A percentile compares a stretch with the other conserved stretches of the same genome.
phyloP scores from a whole-genome alignment of 2,329 filamentous ascomycete species.

The Cordyceps pruinosa region DNA sequence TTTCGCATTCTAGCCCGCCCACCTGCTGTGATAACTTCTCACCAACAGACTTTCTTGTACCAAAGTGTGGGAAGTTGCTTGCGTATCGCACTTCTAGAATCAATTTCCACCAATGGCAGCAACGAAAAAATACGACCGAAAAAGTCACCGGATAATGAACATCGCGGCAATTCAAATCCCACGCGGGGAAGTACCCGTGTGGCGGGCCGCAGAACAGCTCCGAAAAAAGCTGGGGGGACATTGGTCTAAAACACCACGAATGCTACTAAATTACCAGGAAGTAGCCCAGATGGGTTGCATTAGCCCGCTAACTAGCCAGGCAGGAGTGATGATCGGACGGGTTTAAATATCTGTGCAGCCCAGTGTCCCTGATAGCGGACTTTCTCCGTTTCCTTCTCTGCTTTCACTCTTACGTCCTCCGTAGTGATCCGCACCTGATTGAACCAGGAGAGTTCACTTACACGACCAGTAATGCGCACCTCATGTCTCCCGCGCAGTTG shows the following conservation, averaged over 20 bases:
- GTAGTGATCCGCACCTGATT: not conserved
- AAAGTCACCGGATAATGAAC: not conserved
- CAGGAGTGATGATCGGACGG: not conserved
- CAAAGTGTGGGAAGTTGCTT: no score
- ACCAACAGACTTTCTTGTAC: no score
- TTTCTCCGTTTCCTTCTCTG: not conserved
- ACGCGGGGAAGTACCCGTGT: not conserved
- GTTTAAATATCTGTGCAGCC: slow-evolving; percentile 5
- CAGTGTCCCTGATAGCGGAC: not conserved
- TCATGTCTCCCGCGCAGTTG: not conserved
- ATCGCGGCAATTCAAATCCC: not conserved
- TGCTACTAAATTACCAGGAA: not conserved
- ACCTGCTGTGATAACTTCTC: no score
- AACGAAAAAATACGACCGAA: not conserved
- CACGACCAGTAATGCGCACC: not conserved
- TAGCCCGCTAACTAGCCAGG: not conserved
- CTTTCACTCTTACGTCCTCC: not conserved
- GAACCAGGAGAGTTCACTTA: not conserved
- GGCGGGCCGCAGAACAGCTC: not conserved
- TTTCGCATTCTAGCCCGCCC: no score
- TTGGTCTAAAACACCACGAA: not conserved
- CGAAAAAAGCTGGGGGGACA: not conserved
- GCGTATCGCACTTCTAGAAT: not conserved
- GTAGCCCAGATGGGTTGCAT: not conserved
- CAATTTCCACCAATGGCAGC: not conserved